Percentiles rank a stretch among this genome's conserved stretches.
Evolutionary conservation across 495 filamentous ascomycete species (phyloP).

Genomic region (Neurospora intermedia): DNA sequence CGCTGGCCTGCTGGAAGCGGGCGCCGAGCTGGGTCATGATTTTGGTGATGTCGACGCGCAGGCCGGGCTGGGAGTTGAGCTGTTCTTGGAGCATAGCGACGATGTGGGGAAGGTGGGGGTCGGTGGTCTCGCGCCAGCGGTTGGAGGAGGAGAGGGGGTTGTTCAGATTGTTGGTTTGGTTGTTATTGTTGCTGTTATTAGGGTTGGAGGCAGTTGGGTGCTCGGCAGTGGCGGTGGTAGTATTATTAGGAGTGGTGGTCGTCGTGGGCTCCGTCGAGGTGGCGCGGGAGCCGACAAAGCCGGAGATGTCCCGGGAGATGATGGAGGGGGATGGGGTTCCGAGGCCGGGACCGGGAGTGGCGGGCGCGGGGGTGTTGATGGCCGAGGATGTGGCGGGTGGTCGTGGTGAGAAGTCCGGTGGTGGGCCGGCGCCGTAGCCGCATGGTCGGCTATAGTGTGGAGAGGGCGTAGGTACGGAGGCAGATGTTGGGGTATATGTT

Average conservation of each 20-base stretch:
- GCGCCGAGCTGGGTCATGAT: slow-evolving; percentile 17
- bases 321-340: not conserved
- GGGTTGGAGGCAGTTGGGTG: too few species aligned
- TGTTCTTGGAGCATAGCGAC: slow-evolving; percentile 16
- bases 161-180: not conserved
- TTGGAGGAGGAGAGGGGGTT: slow-evolving; percentile 1
- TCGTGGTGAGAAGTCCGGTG: not conserved
- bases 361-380: not conserved
- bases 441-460: not conserved
- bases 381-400: not conserved
- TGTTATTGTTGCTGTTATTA: too few species aligned
- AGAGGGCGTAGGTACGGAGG: not conserved
- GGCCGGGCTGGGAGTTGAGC: slow-evolving; percentile 17
- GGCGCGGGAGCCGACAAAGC: not conserved
- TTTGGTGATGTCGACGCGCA: slow-evolving; percentile 16
- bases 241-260: not conserved
- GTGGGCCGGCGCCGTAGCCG: not conserved
- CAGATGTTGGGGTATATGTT: not conserved
- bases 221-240: not conserved
- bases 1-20: slow-evolving; percentile 20
- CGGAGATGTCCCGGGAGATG: not conserved
- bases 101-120: slow-evolving; percentile 15
- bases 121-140: slow-evolving; percentile 7
- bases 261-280: not conserved
- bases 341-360: not conserved